These are phyloP conservation scores for Annulohypoxylon bovei DNA, from an alignment of 495 filamentous ascomycete species.

Conservation along the genomic window DNA sequence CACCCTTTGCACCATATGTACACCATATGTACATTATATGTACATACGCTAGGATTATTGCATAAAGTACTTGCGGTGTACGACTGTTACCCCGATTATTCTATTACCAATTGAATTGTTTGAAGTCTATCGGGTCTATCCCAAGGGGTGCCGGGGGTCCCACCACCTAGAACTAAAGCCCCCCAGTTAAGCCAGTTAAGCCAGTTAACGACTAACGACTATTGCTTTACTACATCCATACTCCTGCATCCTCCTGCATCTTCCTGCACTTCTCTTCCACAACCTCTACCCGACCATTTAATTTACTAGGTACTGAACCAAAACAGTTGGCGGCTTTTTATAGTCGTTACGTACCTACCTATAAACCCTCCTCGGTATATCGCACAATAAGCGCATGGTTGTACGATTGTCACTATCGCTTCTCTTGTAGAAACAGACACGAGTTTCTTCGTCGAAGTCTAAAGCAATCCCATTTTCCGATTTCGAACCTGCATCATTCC, in stretches of 20 bases:
- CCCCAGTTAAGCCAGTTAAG: neutral
- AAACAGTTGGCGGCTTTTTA: constrained; percentile 11
- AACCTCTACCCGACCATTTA: constrained; percentile 31
- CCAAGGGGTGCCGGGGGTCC: neutral
- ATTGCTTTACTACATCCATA: constrained; percentile 5
- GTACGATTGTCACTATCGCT: constrained; percentile 13
- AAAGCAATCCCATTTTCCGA: constrained; percentile 6
- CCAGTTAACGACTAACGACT: neutral
- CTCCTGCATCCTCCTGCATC: constrained; percentile 22
- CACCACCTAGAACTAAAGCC: neutral
- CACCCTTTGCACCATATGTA: neutral
- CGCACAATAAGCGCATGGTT: constrained; percentile 19
- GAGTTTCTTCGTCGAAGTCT: constrained; percentile 19
- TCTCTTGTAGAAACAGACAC: constrained; percentile 1
- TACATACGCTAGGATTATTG: neutral
- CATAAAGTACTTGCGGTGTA: constrained; percentile 1
- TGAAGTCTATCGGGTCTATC: constrained; percentile 1
- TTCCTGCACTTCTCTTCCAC: constrained; percentile 36
- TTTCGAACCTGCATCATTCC: constrained; percentile 24
- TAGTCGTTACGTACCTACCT: constrained; percentile 21
- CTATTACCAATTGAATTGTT: neutral
- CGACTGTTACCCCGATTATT: neutral
- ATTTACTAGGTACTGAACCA: constrained; percentile 35
- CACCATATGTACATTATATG: neutral
- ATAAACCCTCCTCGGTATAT: constrained; percentile 15